phyloP scores from a whole-genome alignment of 768 basidiomycete species.

The Neoboletus magnificus region DNA sequence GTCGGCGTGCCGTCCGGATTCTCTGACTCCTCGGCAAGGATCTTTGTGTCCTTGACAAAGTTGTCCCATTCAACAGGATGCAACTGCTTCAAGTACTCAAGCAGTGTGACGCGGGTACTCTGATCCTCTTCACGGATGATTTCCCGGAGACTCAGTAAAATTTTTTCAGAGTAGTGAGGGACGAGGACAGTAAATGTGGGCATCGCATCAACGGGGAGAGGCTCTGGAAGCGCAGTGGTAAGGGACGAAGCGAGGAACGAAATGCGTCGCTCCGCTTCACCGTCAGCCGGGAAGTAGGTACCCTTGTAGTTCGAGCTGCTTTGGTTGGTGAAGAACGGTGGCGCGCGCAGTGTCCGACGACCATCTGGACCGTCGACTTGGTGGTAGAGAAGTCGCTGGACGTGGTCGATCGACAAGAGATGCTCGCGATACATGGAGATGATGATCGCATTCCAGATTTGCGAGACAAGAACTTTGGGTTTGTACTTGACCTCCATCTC shows the following conservation, averaged over 20 bases:
- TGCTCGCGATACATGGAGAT: constrained; percentile 99
- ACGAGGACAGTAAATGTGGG: constrained; percentile 99
- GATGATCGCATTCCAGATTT: constrained; percentile 99
- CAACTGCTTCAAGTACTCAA: constrained; percentile 97
- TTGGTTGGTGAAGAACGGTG: constrained; percentile 97
- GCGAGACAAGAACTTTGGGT: constrained; percentile 97
- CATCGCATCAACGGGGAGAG: constrained; percentile 96
- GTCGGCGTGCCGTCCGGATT: constrained; percentile 47
- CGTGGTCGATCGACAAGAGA: constrained; percentile 94
- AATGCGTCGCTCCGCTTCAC: constrained; percentile 96
- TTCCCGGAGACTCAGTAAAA: constrained; percentile 91
- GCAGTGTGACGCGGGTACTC: constrained; percentile 91
- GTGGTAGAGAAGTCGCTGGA: constrained; percentile 95
- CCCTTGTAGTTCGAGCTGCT: constrained; percentile 63
- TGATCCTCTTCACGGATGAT: constrained; percentile 98
- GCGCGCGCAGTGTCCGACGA: constrained; percentile 88
- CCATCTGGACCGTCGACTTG: constrained; percentile 91
- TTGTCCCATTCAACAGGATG: constrained; percentile 99
- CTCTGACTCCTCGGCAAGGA: constrained; percentile 87
- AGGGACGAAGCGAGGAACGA: constrained; percentile 98
- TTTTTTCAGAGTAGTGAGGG: constrained; percentile 99
- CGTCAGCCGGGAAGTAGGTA: constrained; percentile 90
- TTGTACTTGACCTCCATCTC: constrained; percentile 99
- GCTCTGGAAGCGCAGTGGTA: constrained; percentile 92
- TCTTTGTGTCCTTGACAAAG: constrained; percentile 99